Evolutionary conservation across 208 protist species (phyloP).

Genomic region (Acanthamoeba royreba): DNA sequence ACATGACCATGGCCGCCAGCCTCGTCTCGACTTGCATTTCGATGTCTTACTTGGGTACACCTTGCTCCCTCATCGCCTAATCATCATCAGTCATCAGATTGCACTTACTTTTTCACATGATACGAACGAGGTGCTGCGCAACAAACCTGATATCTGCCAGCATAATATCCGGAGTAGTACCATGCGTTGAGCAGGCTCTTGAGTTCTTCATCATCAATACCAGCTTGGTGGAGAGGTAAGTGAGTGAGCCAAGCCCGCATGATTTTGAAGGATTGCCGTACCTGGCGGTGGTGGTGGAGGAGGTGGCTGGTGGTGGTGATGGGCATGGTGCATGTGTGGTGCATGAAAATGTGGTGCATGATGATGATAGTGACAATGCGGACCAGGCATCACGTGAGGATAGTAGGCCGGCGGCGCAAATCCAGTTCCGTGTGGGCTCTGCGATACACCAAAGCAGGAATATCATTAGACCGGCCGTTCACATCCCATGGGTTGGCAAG

Average conservation of each 20-base stretch:
- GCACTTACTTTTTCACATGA: no score
- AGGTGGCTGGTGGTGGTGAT: not conserved
- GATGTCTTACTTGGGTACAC: no score
- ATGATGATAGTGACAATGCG: not conserved
- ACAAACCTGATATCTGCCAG: slow-evolving; percentile 35
- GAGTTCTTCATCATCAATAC: not conserved
- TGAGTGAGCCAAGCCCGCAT: no score
- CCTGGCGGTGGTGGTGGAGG: not conserved
- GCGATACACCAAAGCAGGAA: no score
- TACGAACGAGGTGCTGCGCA: not conserved
- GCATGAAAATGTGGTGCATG: no score
- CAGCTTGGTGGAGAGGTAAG: not conserved
- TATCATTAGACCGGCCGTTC: not conserved
- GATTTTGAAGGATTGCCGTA: no score
- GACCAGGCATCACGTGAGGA: not conserved
- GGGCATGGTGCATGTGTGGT: no score
- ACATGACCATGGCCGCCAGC: no score
- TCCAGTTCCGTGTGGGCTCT: not conserved
- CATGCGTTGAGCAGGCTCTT: not conserved
- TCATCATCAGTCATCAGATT: no score
- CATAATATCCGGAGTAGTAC: slow-evolving; percentile 30
- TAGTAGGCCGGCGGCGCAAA: not conserved
- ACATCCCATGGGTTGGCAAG: not conserved
- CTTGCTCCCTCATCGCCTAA: no score
- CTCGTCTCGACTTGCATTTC: no score